Evolutionary conservation across 371 early-diverging fungal genomes (phyloP), one percentile per base, ranked within the genome.

Genomic region (Capillidium rhysosporum): DNA sequence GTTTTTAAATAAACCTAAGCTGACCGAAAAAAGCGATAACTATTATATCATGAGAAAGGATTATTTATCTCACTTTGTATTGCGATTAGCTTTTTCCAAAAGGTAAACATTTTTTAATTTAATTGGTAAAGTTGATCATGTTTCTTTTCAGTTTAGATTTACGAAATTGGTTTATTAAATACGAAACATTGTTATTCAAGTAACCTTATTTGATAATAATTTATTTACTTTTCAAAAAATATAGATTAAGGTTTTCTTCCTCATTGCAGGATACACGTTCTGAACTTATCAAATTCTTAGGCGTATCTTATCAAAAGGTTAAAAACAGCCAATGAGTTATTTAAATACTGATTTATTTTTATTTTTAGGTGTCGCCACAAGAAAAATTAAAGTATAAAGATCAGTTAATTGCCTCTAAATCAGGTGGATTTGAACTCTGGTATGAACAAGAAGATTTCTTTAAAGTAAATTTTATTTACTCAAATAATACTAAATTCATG

Each of bases 31-130:
- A 60, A 55, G 69, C 48, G 58, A 60, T 20, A 60, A 60, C 51
- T 43, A 57, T 58, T 5, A 61, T 61, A 20, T 54, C 80, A 8
- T 65, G 72, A 67, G 80, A 40, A 89, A 89, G 65, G 98, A 97
- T 73, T 82, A 89, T 49, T 68, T 92, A 46, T 82, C 84, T 49
- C 98, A 97, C 61, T 95, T 82, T 67, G 86, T 97, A 24, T 66
- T 97, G 25, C 76, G 92, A 28, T 71, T 97, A 52, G 94, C 95
- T 1, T 95, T 86, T 59, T 86, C 91, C 65, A 66, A 87, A 59
- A 87, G 80, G 70, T 79, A 65, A 24, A 31, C n/a, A 3, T 18
- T 7, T 31, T n/a, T 1, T 26, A 1, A 48, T 31, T 34, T 18
- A 21, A 14, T 23, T 26, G 34, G 16, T 28, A 24, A 12, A 40